Evolutionary conservation across 2,329 filamentous ascomycete species (phyloP), one percentile per base, ranked within the genome.

Genomic region (Aspergillus sojae): DNA sequence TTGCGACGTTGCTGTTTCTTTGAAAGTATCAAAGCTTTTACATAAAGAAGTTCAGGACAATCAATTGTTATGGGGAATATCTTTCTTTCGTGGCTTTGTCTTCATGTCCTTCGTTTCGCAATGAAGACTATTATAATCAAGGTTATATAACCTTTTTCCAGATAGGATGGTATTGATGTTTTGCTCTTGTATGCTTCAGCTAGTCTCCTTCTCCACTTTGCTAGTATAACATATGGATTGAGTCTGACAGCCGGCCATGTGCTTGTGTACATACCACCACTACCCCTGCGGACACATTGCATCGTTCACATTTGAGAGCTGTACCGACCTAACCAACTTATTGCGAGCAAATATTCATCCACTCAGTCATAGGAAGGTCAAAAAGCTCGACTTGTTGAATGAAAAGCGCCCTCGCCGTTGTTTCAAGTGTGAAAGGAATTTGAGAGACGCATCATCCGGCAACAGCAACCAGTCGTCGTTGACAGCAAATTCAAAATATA

Each of bases 281-380:
- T 72, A 71, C 52, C 61, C 65, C 39, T 75, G 72, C 55, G 72
- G 74, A 16, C 74, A 75, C 50, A 74, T 75, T 41, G 62, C 69
- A 53, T 67, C 65, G 43, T 74, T 68, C 59, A 71, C 62, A 1
- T 54, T 74, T n/a, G 62, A 61, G n/a, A 68, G 67, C 61, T 75
- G 73, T 59, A 45, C 61, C 16, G 59, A 66, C 2, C 66, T 70
- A 36, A 70, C 68, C 23, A 66, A 70, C n/a, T 43, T 43, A 9
- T 60, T 75, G 4, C 69, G 68, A n/a, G 14, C 50, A 5, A 50
- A 46, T 26, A 43, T 10, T 12, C 7, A 23, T 28, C 19, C 19
- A 5, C 12, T 9, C 6, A 48, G 28, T 43, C n/a, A n/a, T 19
- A 21, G 36, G 4, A 9, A 12, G 2, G 4, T 11, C 11, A 43